A percentile compares a stretch with the other conserved stretches of the same genome.
Evolutionary conservation across 1,284 basidiomycete species (phyloP).

Genomic region (Ceratobasidium sp.): DNA sequence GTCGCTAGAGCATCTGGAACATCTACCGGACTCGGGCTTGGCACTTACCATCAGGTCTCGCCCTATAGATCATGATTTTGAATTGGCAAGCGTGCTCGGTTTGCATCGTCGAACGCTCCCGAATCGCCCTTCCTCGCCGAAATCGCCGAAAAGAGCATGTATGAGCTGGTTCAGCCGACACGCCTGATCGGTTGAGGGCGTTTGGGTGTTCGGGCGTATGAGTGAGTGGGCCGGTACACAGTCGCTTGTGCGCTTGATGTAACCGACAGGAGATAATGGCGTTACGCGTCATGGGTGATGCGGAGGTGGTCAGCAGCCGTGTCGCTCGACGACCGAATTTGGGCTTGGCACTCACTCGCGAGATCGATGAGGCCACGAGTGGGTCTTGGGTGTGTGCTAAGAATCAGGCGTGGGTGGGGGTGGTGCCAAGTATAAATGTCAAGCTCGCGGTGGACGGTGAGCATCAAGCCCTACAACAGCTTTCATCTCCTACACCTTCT

Average conservation of each 20-base stretch:
- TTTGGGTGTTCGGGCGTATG: not conserved
- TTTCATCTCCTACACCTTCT: conserved; percentile 7
- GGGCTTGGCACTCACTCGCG: conserved; percentile 6
- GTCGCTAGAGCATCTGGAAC: not conserved
- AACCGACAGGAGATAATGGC: conserved; percentile 3
- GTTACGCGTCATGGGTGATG: not conserved
- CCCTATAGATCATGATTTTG: not conserved
- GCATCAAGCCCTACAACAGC: not conserved
- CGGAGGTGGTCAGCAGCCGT: not conserved
- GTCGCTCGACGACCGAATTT: not conserved
- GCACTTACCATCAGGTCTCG: not conserved
- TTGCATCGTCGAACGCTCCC: not conserved
- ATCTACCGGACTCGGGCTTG: not conserved
- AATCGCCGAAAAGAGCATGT: conserved; percentile 14
- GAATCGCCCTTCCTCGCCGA: conserved; percentile 11
- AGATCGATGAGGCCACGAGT: not conserved
- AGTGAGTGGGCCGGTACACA: not conserved
- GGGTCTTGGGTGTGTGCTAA: not conserved
- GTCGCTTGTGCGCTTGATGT: not conserved
- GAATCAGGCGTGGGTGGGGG: not conserved
- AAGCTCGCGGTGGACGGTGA: not conserved
- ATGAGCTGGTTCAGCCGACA: conserved; percentile 6
- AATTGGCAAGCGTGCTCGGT: not conserved
- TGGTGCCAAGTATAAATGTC: conserved; percentile 21
- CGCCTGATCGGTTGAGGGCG: conserved; percentile 16